Evolutionary conservation across 768 basidiomycete genomes (phyloP).

Genomic region (Macrolepiota dolichaula): DNA sequence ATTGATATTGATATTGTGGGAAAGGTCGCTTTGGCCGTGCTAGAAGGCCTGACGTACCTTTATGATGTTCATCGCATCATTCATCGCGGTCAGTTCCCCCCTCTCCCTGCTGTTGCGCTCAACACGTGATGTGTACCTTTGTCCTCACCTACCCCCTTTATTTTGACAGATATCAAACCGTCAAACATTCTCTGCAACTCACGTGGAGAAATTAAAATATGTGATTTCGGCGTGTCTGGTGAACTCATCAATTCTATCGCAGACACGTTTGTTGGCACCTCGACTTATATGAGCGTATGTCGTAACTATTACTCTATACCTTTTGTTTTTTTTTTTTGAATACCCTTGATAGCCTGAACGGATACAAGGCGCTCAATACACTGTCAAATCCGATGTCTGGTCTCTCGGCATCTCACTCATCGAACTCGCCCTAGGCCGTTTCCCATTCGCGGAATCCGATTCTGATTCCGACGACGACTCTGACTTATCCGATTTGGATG

Average conservation of each 20-base stretch:
- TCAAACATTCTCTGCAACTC: constrained; percentile 97
- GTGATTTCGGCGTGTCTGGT: constrained; percentile 98
- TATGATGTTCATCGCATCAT: constrained; percentile 98
- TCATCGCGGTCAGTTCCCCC: constrained; percentile 89
- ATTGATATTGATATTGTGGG: constrained; percentile 92
- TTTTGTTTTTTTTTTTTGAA: constrained; percentile 12
- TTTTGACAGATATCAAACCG: constrained; percentile 87
- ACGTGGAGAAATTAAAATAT: constrained; percentile 94
- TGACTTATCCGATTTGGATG: constrained; percentile 66
- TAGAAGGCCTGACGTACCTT: constrained; percentile 93
- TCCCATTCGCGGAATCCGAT: constrained; percentile 92
- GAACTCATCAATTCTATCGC: constrained; percentile 99
- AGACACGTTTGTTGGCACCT: constrained; percentile 98
- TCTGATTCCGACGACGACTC: constrained; percentile 43
- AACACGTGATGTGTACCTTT: not conserved
- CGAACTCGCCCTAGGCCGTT: constrained; percentile 94
- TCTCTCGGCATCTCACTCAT: constrained; percentile 96
- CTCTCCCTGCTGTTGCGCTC: not conserved
- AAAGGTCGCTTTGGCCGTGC: constrained; percentile 90
- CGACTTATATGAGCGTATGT: constrained; percentile 98
- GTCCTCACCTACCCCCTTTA: constrained; percentile 20
- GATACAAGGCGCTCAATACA: constrained; percentile 97
- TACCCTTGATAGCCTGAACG: constrained; percentile 78
- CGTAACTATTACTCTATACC: constrained; percentile 9
- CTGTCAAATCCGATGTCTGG: constrained; percentile 99